Conservation (phyloP, 2,329 filamentous ascomycete species). For the Ramularia endophylla region DNA sequence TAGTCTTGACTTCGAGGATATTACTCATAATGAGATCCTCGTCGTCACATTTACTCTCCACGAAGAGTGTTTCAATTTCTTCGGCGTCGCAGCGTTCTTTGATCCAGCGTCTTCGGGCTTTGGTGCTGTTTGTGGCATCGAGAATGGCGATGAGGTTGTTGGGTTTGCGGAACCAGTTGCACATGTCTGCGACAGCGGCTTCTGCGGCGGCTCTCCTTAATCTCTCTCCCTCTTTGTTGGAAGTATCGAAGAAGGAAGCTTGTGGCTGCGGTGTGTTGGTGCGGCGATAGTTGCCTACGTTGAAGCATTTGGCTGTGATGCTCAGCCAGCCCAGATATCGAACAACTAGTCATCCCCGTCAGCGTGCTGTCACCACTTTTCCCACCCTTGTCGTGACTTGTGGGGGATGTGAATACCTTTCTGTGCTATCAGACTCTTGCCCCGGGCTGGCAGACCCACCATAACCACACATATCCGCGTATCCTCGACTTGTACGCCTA, state of each 20-base stretch:
- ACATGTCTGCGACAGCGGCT: slow-evolving; percentile 88
- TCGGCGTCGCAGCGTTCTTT: slow-evolving; percentile 68
- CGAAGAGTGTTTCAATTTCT: slow-evolving; percentile 79
- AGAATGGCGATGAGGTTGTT: slow-evolving; percentile 86
- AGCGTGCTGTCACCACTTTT: no score
- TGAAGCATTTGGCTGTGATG: slow-evolving; percentile 90
- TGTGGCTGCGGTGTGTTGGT: slow-evolving; percentile 82
- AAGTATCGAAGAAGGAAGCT: slow-evolving; percentile 91
- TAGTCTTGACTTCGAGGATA: slow-evolving; percentile 86
- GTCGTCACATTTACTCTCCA: slow-evolving; percentile 95
- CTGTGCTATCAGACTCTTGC: slow-evolving; percentile 96
- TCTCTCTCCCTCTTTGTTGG: slow-evolving; percentile 84
- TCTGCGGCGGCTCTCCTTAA: slow-evolving; percentile 83
- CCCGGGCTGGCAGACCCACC: slow-evolving; percentile 91
- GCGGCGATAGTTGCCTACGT: slow-evolving; percentile 92
- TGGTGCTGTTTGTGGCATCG: slow-evolving; percentile 95
- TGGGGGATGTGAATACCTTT: slow-evolving; percentile 44
- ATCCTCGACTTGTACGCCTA: slow-evolving; percentile 84
- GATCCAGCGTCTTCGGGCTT: slow-evolving; percentile 84
- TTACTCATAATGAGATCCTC: slow-evolving; percentile 97
- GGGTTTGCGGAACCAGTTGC: slow-evolving; percentile 75
- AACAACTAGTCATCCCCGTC: slow-evolving; percentile 53
- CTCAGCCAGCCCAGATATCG: slow-evolving; percentile 97
- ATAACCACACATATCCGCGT: slow-evolving; percentile 97
- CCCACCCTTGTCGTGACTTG: no score